Percentiles rank a stretch among this genome's conserved stretches.
Evolutionary conservation across 305 asterid genomes (phyloP).

Genomic region (Euphrasia arctica): DNA sequence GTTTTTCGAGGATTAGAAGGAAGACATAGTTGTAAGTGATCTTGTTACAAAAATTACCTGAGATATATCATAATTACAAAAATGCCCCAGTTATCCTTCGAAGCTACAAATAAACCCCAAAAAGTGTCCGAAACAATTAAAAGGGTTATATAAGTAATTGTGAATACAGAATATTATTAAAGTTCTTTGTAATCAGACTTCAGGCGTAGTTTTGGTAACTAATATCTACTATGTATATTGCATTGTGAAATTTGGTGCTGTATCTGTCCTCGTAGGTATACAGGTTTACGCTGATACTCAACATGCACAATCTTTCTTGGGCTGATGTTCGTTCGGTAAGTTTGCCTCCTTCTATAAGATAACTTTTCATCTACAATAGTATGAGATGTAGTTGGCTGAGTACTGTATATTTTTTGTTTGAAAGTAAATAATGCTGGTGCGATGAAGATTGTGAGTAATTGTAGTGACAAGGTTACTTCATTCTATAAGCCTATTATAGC

Average conservation of each 20-base stretch:
- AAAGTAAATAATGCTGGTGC: not conserved
- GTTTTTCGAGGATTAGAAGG: slow-evolving; percentile 67
- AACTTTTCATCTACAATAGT: not conserved
- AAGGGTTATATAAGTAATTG: not conserved
- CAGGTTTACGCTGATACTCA: not conserved
- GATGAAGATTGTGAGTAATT: not conserved
- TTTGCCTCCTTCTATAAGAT: not conserved
- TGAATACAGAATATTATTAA: not conserved
- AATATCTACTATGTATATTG: not conserved
- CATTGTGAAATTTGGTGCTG: not conserved
- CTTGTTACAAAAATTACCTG: not conserved
- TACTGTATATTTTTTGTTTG: not conserved
- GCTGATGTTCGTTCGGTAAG: not conserved
- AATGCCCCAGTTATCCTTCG: not conserved
- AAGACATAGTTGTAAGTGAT: slow-evolving; percentile 41
- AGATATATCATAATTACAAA: not conserved
- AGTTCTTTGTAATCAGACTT: not conserved
- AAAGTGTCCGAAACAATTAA: not conserved
- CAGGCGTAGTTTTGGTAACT: not conserved
- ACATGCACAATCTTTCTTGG: not conserved
- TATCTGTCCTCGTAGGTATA: not conserved
- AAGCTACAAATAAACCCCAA: not conserved
- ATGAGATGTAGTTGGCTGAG: not conserved
- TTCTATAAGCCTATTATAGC: no score
- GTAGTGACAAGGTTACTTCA: not conserved